These are phyloP conservation scores for Cladophialophora chaetospira DNA, from an alignment of 2,329 filamentous ascomycete species.

Conservation along the genomic window DNA sequence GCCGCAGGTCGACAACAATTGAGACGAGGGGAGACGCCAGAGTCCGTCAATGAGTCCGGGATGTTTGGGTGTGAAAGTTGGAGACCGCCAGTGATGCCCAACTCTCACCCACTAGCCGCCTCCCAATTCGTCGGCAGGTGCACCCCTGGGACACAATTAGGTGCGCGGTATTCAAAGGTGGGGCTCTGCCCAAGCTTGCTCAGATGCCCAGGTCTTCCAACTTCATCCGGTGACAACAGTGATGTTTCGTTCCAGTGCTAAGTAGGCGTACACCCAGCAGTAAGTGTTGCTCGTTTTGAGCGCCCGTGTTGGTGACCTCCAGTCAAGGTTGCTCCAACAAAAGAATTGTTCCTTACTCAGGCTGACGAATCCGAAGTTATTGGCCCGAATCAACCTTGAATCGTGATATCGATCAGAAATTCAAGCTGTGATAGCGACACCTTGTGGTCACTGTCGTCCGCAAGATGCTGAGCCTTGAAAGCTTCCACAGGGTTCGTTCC, in stretches of 20 bases:
- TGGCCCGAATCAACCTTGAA: not conserved
- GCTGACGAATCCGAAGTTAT: not conserved
- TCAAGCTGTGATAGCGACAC: not conserved
- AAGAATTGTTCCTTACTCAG: not conserved
- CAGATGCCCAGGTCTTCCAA: not conserved
- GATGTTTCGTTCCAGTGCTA: not conserved
- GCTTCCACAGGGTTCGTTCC: not conserved
- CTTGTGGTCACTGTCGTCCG: not conserved
- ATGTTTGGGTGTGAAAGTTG: slow-evolving; percentile 8
- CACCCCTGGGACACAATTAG: slow-evolving; percentile 1
- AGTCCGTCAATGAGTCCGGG: too few relatives aligned
- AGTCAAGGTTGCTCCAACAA: not conserved
- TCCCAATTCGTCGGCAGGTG: slow-evolving; percentile 45
- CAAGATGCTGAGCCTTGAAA: not conserved
- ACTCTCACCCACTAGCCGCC: slow-evolving; percentile 10
- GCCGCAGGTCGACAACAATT: slow-evolving; percentile 1
- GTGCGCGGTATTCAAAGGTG: not conserved
- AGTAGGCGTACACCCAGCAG: not conserved
- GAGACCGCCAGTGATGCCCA: slow-evolving; percentile 17
- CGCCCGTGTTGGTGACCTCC: not conserved
- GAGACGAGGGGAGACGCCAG: slow-evolving; percentile 13
- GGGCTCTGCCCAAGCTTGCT: not conserved
- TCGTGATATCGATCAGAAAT: not conserved
- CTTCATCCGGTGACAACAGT: not conserved
- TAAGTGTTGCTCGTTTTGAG: not conserved